Evolutionary conservation across 2,329 filamentous ascomycete genomes (phyloP), one percentile per base, ranked within the genome.

Genomic region (Mycosphaerella sp.): DNA sequence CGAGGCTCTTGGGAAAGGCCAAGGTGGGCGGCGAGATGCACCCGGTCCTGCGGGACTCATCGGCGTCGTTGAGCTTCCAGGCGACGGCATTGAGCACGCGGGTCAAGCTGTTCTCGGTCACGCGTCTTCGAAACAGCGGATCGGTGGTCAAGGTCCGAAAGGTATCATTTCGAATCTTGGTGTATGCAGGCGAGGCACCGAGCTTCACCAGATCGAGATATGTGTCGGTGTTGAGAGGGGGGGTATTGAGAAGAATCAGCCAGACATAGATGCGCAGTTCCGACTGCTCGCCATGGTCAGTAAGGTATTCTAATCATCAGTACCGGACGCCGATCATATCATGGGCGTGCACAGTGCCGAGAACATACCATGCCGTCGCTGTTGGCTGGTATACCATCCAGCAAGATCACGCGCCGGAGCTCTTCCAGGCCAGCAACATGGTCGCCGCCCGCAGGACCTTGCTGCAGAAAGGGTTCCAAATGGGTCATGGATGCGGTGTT

Each of bases 101-200:
- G 54, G 95, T 97, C 37, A 98, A 74, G 68, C 87, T 95, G 55
- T 94, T 94, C 70, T 98, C 93, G 52, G 89, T 95, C 53, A 98
- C 93, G 52, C 91, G 86, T 28, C 93, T 84, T 55, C 93, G 87
- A 75, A 97, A 98, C 32, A 98, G 81, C n/a, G 91, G 90, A 65
- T 98, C 93, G 45, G 91, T 96, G 28, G 93, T 93, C 49, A 98
- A 77, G 0, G 93, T 98, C 62, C 93, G 88, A 70, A 97, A 97
- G 36, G 93, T 96, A 70, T 98, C 93, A 71, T 98, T 96, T 68
- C 90, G 87, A 66, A 98, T 98, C 73, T 98, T 98, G 64, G 88
- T 83, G 73, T 98, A 95, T 41, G 89, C 90, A 0, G 91, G 90
- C 2, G 91, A 97, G 18, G 91, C 87, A 56, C 93, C 91, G 57